Evolutionary conservation across 768 basidiomycete genomes (phyloP), one percentile per base, ranked within the genome.

Genomic region (Kockovaella imperatae): DNA sequence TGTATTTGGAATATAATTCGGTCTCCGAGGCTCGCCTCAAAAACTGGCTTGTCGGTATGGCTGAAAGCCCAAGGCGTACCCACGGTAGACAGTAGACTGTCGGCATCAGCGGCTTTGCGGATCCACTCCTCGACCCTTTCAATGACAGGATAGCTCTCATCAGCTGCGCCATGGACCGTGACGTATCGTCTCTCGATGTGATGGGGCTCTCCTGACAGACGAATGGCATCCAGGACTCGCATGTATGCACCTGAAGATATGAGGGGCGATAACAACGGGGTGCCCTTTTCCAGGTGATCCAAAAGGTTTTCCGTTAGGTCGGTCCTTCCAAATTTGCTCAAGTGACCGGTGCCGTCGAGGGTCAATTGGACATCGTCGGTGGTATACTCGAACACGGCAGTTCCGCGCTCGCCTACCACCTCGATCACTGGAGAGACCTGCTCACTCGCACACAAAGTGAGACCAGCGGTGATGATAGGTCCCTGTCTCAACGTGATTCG

Each of bases 51-150:
- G 41, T 51, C 50, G 15, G 28, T 14, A 3, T 41, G 29, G 6
- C 39, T 14, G 25, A 39, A 45, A 14, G 50, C 34, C 50, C 50
- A 51, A 10, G 50, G 50, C 17, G 44, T 44, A 25, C 50, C 50
- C 14, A 51, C 43, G 24, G 45, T 38, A 18, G 50, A 51, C 25
- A 51, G 45, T 13, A 51, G 20, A 25, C 25, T 14, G 32, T 51
- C 50, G 15, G 43, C 25, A 20, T 38, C 36, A 3, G 38, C 44
- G 3, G 50, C 50, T 31, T 15, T 25, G 11, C 35, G 15, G 1
- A 51, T 21, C 50, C 50, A 51, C 20, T 21, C n/a, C 23, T 45
- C 50, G 13, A 51, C 34, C 24, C 41, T 38, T 29, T 51, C 24
- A 5, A 51, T 25, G 3, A 51, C 50, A 3, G 35, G 42, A 30